Evolutionary conservation across 805 yeast species (phyloP), one percentile per base, ranked within the genome.

Genomic region (Yarrowia sp.): DNA sequence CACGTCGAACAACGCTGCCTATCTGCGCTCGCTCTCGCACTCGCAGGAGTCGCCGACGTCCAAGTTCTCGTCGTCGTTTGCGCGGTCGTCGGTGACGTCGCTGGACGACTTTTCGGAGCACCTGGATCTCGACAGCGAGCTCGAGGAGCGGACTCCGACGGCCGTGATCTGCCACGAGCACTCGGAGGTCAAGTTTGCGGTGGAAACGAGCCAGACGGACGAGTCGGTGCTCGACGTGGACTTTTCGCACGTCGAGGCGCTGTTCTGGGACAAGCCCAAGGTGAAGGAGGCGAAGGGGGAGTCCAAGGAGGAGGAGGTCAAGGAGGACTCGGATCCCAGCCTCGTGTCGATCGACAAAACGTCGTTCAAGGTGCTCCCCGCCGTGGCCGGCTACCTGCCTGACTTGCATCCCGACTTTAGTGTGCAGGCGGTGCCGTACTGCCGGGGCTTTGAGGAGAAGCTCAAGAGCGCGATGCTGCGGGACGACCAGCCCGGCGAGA

Each of bases 351-450:
- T 33, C 12, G 58, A 51, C 58, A 32, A 35, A 24, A 39, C 61
- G 16, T 39, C 46, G 39, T 19, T 36, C 64, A 47, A 62, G 14
- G 64, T 62, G 25, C 63, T 66, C 6, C 67, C 68, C 14, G 66
- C 68, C 13, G 61, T 68, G 4, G 71, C 67, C 3, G 71, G 71
- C 6, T 66, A 66, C 31, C 39, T 66, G 9, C 63, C 68, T 1
- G 69, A 67, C 16, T 62, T 66, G 47, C 71, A 68, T 55, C 71
- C 71, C 19, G 70, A 68, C 22, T 68, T 68, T 33, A 16, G 62
- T n/a, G 25, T 68, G 9, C 71, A 68, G 46, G 70, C 68, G 7
- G 62, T 65, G 21, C 67, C 68, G 12, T 60, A 41, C n/a, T 31
- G 63, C 19, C 59, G 59, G 10, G 69, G 65, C 6, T 60, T 68